Base-by-base conservation (phyloP, 2,329 filamentous ascomycete genomes). In the Colletotrichum destructivum region DNA sequence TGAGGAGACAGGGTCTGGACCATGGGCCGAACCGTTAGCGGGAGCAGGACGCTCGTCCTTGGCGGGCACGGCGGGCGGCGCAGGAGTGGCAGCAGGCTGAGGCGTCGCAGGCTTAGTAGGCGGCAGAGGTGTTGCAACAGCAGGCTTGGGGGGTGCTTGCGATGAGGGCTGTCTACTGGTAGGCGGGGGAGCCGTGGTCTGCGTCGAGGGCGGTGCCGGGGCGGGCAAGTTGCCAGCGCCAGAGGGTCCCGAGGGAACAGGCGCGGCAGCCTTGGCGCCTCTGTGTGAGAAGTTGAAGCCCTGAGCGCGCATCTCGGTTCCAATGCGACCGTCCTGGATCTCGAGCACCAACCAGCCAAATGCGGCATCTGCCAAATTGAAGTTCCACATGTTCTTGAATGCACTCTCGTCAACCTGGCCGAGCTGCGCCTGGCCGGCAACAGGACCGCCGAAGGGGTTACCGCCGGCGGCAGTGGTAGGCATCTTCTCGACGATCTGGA, bases 351-450 rank as follows among this genome's bases (percentile, higher is more conserved):
- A 88, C 88, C 95, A 99, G 73, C 96, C 96, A 81, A 98, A 99
- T 23, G 96, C 96, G 66, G 96, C 96, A 85, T 99, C 96, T 40
- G 96, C 96, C 75, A 99, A 84, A 82, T 98, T 98, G 85, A 99
- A 99, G 83, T 99, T 99, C 96, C 96, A 99, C 96, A 98, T 98
- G 82, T 99, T 99, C 87, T 99, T 99, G 89, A 99, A 99, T 1
- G 96, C 96, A 78, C 95, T 98, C 86, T 99, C 96, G 74, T 99
- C 96, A 21, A 99, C 95, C 79, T 97, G 94, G 42, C 96, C 96
- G 62, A 94, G 92, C 69, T 90, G 89, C 64, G 88, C 85, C 62
- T 91, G 91, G 49, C 92, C 93, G 61, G 91, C 90, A 64, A 92
- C 90, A 40, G 94, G 94, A 16, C 96, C 96, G 55, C 96, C 96